Evolutionary conservation across 176 grass and related monocot genomes (phyloP), one percentile per base, ranked within the genome.

Genomic region (Lolium perenne): DNA sequence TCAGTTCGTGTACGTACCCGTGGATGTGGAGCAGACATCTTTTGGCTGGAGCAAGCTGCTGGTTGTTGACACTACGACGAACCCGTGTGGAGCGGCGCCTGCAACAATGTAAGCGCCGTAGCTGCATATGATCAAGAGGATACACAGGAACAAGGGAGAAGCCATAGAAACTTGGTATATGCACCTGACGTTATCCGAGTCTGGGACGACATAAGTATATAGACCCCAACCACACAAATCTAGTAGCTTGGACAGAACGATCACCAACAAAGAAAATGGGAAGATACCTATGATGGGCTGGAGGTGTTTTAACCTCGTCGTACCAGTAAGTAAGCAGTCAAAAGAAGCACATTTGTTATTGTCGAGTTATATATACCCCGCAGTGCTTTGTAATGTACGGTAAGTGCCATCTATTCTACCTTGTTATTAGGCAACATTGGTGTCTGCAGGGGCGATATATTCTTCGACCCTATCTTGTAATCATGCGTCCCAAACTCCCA

Each of bases 91-190:
- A 14, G 20, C 10, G 69, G 41, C 20, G 41, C 40, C 41, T 72
- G 69, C 41, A 47, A 45, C 40, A 72, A 47, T 72, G 41, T 6
- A 72, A 72, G 6, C 6, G 6, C 5, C 20, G 69, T 13, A 47
- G 69, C 69, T 47, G 69, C 69, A 72, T 47, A 72, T 41, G 10
- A 47, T 45, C 69, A 47, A 41, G 41, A 72, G 69, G 69, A 41
- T 47, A 45, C 10, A 72, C 40, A 72, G 4, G 40, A 72, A 47
- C 69, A 47, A 47, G 69, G 41, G 41, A 72, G 69, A 71, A 46
- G 40, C 40, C 69, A 72, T 72, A 3, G 41, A 4, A 72, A 72
- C 20, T 72, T 47, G n/a, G 20, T 41, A 22, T 14, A 22, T 14
- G 43, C 18, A 72, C 41, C 41, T 3, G 40, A 45, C 5, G 40